Conservation (phyloP, 495 filamentous ascomycete species). For the Bacidia rubella region DNA sequence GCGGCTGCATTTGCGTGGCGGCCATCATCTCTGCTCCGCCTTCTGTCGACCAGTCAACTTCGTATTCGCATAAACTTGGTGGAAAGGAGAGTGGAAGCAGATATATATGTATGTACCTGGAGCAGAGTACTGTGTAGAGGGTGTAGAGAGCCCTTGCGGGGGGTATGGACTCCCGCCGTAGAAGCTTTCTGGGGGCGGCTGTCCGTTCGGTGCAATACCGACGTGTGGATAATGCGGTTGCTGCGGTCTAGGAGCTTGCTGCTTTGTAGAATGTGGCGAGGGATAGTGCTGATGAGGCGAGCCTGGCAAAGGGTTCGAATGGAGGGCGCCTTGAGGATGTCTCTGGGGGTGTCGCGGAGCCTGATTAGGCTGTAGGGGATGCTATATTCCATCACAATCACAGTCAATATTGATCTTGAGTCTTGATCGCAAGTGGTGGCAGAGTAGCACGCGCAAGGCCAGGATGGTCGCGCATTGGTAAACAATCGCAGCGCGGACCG, state of each 20-base stretch:
- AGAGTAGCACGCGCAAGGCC: too few species aligned
- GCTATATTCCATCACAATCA: not conserved
- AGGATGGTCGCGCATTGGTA: too few species aligned
- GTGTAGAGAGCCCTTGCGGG: conserved; percentile 31
- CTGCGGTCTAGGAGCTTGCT: conserved; percentile 30
- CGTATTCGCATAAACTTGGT: conserved; percentile 10
- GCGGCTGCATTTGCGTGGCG: conserved; percentile 69
- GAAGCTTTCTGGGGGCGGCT: conserved; percentile 54
- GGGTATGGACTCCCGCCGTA: conserved; percentile 59
- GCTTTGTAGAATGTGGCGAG: conserved; percentile 34
- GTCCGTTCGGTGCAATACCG: conserved; percentile 33
- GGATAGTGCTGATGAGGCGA: conserved; percentile 19
- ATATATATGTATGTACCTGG: conserved; percentile 42
- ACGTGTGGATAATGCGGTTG: conserved; percentile 37
- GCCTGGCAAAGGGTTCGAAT: not conserved
- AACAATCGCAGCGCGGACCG: too few species aligned
- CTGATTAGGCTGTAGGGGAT: not conserved
- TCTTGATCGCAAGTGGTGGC: too few species aligned
- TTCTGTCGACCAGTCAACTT: too few species aligned
- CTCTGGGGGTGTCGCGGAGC: not conserved
- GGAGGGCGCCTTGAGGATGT: not conserved
- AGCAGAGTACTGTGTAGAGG: conserved; percentile 58
- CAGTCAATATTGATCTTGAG: too few species aligned
- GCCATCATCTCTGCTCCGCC: conserved; percentile 92
- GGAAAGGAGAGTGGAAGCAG: conserved; percentile 8